Percentiles rank a stretch among this genome's conserved stretches.
These are phyloP conservation scores for Myriosclerotinia scirpicola DNA, from an alignment of 2,329 filamentous ascomycete genomes.

Conservation along the genomic window DNA sequence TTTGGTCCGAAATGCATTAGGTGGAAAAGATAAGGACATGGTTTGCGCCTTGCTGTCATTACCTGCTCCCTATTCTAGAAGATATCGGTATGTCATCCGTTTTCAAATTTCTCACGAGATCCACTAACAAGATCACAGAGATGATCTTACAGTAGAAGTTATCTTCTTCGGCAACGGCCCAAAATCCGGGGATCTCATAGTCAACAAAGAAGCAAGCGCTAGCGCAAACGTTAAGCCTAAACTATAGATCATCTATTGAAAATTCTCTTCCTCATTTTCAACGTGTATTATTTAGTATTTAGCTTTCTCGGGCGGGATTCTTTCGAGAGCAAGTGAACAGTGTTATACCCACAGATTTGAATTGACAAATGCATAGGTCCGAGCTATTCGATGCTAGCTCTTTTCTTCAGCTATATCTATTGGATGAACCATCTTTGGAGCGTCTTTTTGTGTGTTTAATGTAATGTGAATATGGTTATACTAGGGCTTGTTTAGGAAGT, in stretches of 20 bases:
- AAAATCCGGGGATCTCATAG: conserved; percentile 72
- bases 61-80: conserved; percentile 83
- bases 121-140: conserved; percentile 51
- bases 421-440: not conserved
- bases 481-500: not conserved
- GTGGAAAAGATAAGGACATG: conserved; percentile 90
- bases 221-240: conserved; percentile 38
- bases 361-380: not conserved
- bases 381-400: not conserved
- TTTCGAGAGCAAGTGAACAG: not conserved
- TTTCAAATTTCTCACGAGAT: not conserved
- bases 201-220: conserved; percentile 86
- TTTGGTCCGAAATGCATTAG: conserved; percentile 89
- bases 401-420: not conserved
- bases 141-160: conserved; percentile 95
- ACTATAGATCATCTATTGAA: conserved; percentile 28
- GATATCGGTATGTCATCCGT: conserved; percentile 71
- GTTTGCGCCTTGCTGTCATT: conserved; percentile 88
- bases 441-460: not conserved
- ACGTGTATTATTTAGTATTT: conserved; percentile 16
- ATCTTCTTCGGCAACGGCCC: conserved; percentile 92
- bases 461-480: not conserved
- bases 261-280: not conserved
- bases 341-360: conserved; percentile 11
- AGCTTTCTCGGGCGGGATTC: not conserved